Evolutionary conservation across 2,329 filamentous ascomycete species (phyloP), one percentile per base, ranked within the genome.

Genomic region (Albifimbria verrucaria): DNA sequence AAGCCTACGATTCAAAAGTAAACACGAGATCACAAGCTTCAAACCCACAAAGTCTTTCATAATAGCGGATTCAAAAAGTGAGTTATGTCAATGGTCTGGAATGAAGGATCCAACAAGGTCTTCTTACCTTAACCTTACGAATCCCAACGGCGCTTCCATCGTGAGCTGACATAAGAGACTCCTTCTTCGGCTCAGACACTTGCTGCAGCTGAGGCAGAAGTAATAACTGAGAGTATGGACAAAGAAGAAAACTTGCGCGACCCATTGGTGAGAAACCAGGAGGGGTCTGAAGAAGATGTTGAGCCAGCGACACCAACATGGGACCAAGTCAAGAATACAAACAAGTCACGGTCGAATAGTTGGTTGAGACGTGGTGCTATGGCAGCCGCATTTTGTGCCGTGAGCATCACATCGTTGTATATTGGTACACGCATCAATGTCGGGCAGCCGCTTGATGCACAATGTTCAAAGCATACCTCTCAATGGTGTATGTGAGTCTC

Each of bases 401-500:
- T 51, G 12, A 48, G 39, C 32, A 15, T 49, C 2, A 21, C 52
- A 1, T 54, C 57, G 1, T 55, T 52, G 18, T 58, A 48, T 45
- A 52, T 51, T 12, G 56, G 56, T 17, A 50, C 49, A 22, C 32
- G 25, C 15, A n/a, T 50, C 10, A 12, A 46, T 7, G 21, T 24
- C 7, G 32, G 42, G 10, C 44, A 41, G 23, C 15, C 39, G 24
- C 10, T 54, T 7, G 57, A 60, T 42, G 22, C 15, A 11, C 39
- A 45, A 41, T 70, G 68, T 48, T 62, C 66, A 20, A 50, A 58
- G 1, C 65, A 72, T 18, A 73, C 71, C 7, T 59, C 66, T n/a
- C 63, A 68, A 28, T 72, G 69, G 62, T 74, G 70, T 72, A 62
- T 62, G 70, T 64, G 22, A 15, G n/a, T 20, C 3, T 5, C 10